Evolutionary conservation across 2,329 filamentous ascomycete genomes (phyloP).

Genomic region (Ophiosphaerella herpotricha): DNA sequence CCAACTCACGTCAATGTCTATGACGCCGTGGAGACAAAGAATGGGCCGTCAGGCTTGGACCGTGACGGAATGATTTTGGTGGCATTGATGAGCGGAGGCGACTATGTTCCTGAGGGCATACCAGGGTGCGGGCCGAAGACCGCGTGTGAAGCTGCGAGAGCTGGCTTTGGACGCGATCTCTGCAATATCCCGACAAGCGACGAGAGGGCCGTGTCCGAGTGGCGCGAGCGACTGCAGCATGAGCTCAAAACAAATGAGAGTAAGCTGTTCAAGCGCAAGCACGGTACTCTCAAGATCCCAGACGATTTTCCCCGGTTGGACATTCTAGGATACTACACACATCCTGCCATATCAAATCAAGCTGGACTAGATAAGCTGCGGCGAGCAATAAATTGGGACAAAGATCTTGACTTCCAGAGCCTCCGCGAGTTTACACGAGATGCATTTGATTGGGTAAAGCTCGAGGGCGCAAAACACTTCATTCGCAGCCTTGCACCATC

Average conservation of each 20-base stretch:
- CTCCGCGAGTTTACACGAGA: constrained; percentile 76
- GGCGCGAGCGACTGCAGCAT: constrained; percentile 73
- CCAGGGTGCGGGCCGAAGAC: constrained; percentile 85
- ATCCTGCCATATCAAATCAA: constrained; percentile 76
- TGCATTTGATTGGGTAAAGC: constrained; percentile 84
- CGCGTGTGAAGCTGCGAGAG: constrained; percentile 86
- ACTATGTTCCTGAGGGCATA: constrained; percentile 88
- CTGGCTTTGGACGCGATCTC: constrained; percentile 80
- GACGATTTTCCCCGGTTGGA: constrained; percentile 79
- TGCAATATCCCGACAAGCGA: constrained; percentile 68
- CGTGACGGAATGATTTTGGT: constrained; percentile 91
- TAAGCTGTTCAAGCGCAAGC: constrained; percentile 76
- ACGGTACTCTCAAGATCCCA: constrained; percentile 75
- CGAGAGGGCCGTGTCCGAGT: constrained; percentile 63
- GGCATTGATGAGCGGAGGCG: constrained; percentile 91
- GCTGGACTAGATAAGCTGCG: constrained; percentile 61
- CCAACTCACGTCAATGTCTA: constrained; percentile 90
- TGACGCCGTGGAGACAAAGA: constrained; percentile 63
- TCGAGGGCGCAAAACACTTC: constrained; percentile 80
- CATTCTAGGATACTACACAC: constrained; percentile 83
- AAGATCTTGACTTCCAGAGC: constrained; percentile 65
- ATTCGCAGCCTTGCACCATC: constrained; percentile 79
- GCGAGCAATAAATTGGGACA: constrained; percentile 63
- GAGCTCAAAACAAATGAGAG: constrained; percentile 85
- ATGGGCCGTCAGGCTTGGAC: constrained; percentile 67